phyloP scores from a whole-genome alignment of 805 yeast genomes.

The Saccharomycopsis javanensis region DNA sequence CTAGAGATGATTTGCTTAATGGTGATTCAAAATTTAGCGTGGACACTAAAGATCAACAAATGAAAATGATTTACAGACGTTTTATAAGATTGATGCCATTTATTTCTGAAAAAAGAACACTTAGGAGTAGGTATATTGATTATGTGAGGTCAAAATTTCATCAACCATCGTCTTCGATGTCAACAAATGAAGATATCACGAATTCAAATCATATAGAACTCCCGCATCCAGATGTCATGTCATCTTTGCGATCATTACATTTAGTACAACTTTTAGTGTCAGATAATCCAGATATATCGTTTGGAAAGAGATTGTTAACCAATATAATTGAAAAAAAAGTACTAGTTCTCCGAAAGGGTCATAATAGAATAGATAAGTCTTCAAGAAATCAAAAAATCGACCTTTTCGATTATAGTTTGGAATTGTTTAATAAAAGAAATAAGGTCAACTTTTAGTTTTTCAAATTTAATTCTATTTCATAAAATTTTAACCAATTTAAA shows the following conservation, averaged over 20 bases:
- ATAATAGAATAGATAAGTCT: neutral
- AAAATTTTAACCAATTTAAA: no score
- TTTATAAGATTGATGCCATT: neutral
- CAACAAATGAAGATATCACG: neutral
- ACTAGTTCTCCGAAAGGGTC: neutral
- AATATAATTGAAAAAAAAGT: neutral
- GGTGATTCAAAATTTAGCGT: neutral
- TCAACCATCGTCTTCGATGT: neutral
- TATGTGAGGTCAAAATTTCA: neutral
- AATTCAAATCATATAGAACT: neutral
- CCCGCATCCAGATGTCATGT: neutral
- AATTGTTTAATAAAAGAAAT: neutral
- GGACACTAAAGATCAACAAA: neutral
- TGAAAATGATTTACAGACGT: neutral
- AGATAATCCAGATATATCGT: neutral
- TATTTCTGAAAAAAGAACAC: neutral
- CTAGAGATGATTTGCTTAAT: neutral
- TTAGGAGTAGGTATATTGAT: neutral
- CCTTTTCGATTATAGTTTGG: neutral
- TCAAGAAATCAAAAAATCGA: neutral
- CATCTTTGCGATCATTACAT: neutral
- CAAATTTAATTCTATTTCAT: slow-evolving; percentile 13
- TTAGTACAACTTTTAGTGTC: neutral
- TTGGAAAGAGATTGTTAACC: neutral
- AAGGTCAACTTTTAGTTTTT: neutral